A percentile compares a stretch with the other conserved stretches of the same genome.
These are phyloP conservation scores for Vigna reflexopilosa DNA, from an alignment of 306 rosid species.

Conservation along the genomic window DNA sequence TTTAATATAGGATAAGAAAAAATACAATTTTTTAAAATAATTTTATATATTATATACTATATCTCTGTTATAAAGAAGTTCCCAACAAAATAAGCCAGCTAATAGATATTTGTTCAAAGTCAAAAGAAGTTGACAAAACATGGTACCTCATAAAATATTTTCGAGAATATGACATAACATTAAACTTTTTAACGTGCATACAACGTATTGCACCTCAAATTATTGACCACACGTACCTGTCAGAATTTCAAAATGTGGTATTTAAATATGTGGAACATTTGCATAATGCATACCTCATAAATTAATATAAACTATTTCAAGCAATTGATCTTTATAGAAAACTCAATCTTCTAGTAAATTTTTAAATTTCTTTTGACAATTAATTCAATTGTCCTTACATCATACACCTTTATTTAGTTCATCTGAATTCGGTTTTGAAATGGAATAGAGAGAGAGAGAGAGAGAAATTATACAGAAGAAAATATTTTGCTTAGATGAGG, in stretches of 20 bases:
- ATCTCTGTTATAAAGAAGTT: background rate
- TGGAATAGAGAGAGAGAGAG: too few relatives aligned
- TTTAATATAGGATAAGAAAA: too few relatives aligned
- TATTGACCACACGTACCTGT: background rate
- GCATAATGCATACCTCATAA: background rate
- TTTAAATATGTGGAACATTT: background rate
- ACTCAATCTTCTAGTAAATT: background rate
- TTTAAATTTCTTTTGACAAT: background rate
- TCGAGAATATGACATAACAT: background rate
- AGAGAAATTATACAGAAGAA: background rate
- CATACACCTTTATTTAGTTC: too few relatives aligned
- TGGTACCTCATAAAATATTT: background rate
- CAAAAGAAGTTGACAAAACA: slow-evolving; percentile 15
- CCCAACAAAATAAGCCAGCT: background rate
- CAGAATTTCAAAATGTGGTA: background rate
- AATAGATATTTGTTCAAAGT: slow-evolving; percentile 2
- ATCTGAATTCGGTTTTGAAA: too few relatives aligned
- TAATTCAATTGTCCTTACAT: background rate
- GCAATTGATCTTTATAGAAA: background rate
- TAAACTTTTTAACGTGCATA: slow-evolving; percentile 18
- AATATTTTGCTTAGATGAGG: background rate
- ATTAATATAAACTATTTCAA: background rate
- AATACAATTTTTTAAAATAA: too few relatives aligned
- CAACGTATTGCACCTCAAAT: slow-evolving; percentile 6
- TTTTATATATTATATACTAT: too few relatives aligned